Conservation (phyloP, 441 rosid genomes). For the Raphanus hybrid region DNA sequence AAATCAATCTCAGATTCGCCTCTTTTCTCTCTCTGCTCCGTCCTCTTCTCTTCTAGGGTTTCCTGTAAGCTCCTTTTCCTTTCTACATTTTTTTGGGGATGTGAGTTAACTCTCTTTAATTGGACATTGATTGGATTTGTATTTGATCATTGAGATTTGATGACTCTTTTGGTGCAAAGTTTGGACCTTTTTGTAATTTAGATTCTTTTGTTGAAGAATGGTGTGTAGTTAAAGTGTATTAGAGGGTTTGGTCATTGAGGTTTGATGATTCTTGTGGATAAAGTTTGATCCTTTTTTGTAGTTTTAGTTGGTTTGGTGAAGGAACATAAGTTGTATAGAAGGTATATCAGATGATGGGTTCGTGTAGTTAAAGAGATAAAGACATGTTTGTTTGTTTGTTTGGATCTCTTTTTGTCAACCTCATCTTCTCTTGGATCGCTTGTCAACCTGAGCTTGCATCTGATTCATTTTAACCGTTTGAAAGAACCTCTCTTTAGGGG, state of each 20-base stretch:
- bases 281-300: not conserved
- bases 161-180: not conserved
- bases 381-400: conserved; percentile 4
- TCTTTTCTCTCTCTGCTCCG: conserved; percentile 12
- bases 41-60: conserved; percentile 44
- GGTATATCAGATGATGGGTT: too few species aligned
- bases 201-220: not conserved
- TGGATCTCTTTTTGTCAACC: too few species aligned
- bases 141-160: not conserved
- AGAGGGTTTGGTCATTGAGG: conserved; percentile 3
- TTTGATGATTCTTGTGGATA: conserved; percentile 5
- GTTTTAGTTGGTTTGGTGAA: not conserved
- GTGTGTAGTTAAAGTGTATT: not conserved
- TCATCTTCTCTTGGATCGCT: not conserved
- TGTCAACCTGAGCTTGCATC: conserved; percentile 3
- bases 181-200: not conserved
- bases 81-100: too few species aligned
- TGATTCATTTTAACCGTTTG: conserved; percentile 11
- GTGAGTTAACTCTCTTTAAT: too few species aligned
- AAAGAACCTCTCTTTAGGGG: not conserved
- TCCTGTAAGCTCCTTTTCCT: conserved; percentile 46
- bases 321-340: not conserved
- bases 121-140: too few species aligned
- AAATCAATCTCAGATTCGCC: not conserved
- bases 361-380: not conserved